These are phyloP conservation scores for Suillus lakei DNA, from an alignment of 768 basidiomycete species.

Conservation along the genomic window DNA sequence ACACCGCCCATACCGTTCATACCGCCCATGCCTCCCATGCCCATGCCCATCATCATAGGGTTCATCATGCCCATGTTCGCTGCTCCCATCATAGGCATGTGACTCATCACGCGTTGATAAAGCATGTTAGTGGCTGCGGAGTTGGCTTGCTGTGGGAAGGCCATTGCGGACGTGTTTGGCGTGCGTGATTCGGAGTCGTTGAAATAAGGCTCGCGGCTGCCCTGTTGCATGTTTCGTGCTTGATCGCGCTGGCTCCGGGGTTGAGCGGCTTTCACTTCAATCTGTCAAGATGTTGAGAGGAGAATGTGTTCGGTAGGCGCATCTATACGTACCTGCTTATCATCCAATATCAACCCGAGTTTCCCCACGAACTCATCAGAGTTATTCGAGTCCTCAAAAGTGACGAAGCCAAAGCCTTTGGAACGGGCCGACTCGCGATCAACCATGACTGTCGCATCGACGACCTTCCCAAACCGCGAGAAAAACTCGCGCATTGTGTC, in stretches of 20 bases:
- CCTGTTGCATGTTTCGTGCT: constrained; percentile 38
- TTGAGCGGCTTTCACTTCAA: constrained; percentile 84
- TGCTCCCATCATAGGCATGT: constrained; percentile 50
- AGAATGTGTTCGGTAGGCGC: background rate
- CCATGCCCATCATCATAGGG: constrained; percentile 53
- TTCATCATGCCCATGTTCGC: constrained; percentile 57
- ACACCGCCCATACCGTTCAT: constrained; percentile 31
- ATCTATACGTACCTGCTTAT: constrained; percentile 63
- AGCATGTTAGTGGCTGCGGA: constrained; percentile 36
- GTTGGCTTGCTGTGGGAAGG: constrained; percentile 42
- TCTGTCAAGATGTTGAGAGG: constrained; percentile 43
- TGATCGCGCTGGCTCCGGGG: constrained; percentile 68
- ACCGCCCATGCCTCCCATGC: constrained; percentile 51
- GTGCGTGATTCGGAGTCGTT: constrained; percentile 41
- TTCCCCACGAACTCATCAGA: constrained; percentile 71
- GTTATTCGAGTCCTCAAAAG: constrained; percentile 68
- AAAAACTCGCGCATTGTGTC: constrained; percentile 77
- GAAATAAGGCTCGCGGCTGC: constrained; percentile 34
- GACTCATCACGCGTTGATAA: constrained; percentile 42
- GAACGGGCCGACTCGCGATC: constrained; percentile 76
- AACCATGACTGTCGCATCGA: constrained; percentile 87
- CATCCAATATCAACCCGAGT: constrained; percentile 72
- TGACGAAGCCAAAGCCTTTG: constrained; percentile 88
- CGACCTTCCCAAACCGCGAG: constrained; percentile 73
- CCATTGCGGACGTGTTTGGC: constrained; percentile 36